Base-by-base conservation (phyloP, 768 basidiomycete genomes). In the Mycena indigotica region DNA sequence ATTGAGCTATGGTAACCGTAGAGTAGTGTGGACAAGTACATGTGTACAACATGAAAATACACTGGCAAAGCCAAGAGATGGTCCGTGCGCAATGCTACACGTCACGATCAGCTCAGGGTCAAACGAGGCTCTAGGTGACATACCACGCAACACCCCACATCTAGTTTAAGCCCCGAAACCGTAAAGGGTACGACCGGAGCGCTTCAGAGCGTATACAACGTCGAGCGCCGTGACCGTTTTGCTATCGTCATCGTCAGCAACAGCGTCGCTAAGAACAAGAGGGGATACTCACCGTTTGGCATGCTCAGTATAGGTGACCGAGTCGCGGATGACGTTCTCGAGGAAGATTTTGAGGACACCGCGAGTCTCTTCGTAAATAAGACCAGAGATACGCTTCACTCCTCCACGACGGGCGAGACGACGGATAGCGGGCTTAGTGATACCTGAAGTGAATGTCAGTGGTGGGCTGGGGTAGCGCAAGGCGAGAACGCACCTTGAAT, bases 401-500 rank as follows among this genome's bases (percentile, higher is more conserved):
- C 46, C 46, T 24, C 46, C 46, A 48, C 46, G 46, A 26, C 46
- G 46, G 23, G 46, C 46, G 24, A 48, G 46, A 48, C 46, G 46
- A 48, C 46, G 46, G 46, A 48, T 48, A n/a, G 46, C 46, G 46
- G 46, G 46, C 46, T 48, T 48, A 26, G 46, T 48, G 46, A 48
- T 48, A 48, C 46, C 46, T 48, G 46, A 8, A 23, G 46, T 13
- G 8, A 21, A 44, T 8, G 23, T 15, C 4, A 26, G 28, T 8
- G 46, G 46, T 48, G 24, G 28, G 46, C 25, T 12, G 25, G 46
- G 46, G n/a, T 13, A n/a, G 25, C 5, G 46, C 10, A 26, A 44
- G 41, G 35, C 5, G 46, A 26, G 24, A 21, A 48, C 46, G 12
- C 50, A 72, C 80, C 82, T 64, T 82, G 80, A 55, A 82, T 82